Percentiles rank a stretch among this genome's conserved stretches.
phyloP scores from a whole-genome alignment of 2,329 filamentous ascomycete species.

The Hypoxylon sp. region DNA sequence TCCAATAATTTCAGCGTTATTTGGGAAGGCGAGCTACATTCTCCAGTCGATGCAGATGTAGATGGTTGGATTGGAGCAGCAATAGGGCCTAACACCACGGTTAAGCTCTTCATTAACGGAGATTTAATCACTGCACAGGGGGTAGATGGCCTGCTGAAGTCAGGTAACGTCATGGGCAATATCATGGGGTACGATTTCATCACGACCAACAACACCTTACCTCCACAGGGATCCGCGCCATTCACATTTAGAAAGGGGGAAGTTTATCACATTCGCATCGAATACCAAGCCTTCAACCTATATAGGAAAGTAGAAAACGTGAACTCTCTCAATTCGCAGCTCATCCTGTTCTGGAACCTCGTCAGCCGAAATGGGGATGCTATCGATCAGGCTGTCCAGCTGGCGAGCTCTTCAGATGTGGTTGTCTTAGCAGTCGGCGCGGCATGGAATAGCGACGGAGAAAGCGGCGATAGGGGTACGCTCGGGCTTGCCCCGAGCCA shows the following conservation, averaged over 20 bases:
- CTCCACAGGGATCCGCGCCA: constrained; percentile 56
- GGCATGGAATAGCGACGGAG: constrained; percentile 63
- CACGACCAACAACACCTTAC: constrained; percentile 54
- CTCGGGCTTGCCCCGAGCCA: constrained; percentile 58
- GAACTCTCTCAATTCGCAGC: constrained; percentile 59
- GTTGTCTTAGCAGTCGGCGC: constrained; percentile 60
- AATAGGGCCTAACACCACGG: constrained; percentile 59
- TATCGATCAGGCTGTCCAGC: constrained; percentile 54
- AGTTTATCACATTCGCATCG: constrained; percentile 57
- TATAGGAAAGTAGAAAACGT: constrained; percentile 59
- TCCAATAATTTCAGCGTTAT: constrained; percentile 63
- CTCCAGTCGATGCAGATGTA: constrained; percentile 57
- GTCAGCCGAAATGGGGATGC: constrained; percentile 55
- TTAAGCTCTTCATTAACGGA: constrained; percentile 57
- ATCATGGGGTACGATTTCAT: constrained; percentile 59
- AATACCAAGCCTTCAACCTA: constrained; percentile 61
- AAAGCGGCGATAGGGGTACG: constrained; percentile 59
- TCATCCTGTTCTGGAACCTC: constrained; percentile 63
- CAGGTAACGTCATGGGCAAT: constrained; percentile 58
- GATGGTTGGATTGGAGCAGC: constrained; percentile 62
- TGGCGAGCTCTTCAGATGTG: constrained; percentile 57
- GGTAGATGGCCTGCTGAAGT: constrained; percentile 44
- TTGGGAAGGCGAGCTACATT: constrained; percentile 60
- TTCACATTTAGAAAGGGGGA: constrained; percentile 58
- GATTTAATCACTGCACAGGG: constrained; percentile 51